phyloP scores from a whole-genome alignment of 2,329 filamentous ascomycete species.

The Endothia cerciana region DNA sequence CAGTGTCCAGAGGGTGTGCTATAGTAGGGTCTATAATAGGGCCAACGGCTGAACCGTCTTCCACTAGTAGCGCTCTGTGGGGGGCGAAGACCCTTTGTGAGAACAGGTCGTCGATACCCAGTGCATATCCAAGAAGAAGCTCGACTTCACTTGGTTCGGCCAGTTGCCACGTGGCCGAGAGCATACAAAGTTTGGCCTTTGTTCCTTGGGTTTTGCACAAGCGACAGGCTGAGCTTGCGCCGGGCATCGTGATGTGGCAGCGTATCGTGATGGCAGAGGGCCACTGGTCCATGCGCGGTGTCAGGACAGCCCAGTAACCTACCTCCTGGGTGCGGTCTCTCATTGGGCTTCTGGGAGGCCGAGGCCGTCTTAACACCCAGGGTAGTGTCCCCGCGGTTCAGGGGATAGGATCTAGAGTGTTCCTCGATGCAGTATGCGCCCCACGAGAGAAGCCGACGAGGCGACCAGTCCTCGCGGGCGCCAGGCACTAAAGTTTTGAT shows the following conservation, averaged over 20 bases:
- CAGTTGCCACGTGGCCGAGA: background rate
- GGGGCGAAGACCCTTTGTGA: background rate
- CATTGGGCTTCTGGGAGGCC: background rate
- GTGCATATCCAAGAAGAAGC: background rate
- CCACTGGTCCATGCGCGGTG: background rate
- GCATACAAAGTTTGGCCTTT: background rate
- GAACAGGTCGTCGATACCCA: background rate
- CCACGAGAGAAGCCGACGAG: background rate
- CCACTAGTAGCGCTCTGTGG: background rate
- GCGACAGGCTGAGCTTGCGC: background rate
- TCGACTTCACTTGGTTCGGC: background rate
- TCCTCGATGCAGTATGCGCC: background rate
- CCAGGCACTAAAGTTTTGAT: background rate
- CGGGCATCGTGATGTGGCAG: background rate
- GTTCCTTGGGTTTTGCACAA: background rate
- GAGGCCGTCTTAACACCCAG: background rate
- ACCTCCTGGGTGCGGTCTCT: background rate
- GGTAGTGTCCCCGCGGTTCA: background rate
- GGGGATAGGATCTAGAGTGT: too few species aligned
- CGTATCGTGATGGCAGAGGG: background rate
- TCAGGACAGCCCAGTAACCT: background rate
- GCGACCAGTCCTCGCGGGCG: background rate
- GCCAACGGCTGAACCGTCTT: background rate
- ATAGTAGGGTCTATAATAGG: background rate
- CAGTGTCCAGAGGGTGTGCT: background rate